Evolutionary conservation across 805 yeast species (phyloP), one percentile per base, ranked within the genome.

Genomic region (Zygoascus bituminiphila): DNA sequence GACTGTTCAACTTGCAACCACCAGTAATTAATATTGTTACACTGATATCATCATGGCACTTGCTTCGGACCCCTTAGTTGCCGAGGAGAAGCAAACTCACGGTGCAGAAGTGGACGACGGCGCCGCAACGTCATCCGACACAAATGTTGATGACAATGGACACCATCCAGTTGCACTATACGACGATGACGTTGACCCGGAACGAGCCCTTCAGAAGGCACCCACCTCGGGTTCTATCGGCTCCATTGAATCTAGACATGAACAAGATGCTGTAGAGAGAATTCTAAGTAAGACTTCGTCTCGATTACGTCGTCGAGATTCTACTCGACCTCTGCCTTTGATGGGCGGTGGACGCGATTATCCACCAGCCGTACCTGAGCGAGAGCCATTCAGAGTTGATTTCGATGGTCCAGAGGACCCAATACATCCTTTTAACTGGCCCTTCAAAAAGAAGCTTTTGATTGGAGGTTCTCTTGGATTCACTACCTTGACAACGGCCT

Each of bases 381-480:
- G 53, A 29, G 53, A 49, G 4, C 48, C 68, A 1, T 88, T 80
- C 61, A 72, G 77, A 9, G 95, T 88, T 6, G 73, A 82, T 3
- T 86, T 73, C 58, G 84, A 84, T 60, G 95, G 95, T 0, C 82
- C 83, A 1, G 71, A 79, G 44, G 96, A 88, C 62, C 94, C 95
- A 1, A 50, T 65, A 8, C 87, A 81, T 62, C 95, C 96, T 0
- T 82, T 80, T 61, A 88, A 88, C 62, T 87, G 89, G 91, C 62
- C 82, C 0, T 12, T 68, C 36, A 57, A 47, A 38, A 71, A 66
- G 50, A 83, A 81, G 58, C n/a, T 71, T 1, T 42, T 62, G 8
- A 64, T 71, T n/a, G 72, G 80, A 60, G 37, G 61, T 0, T 56
- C 70, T 8, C 64, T 80, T 40, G 81, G 81, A n/a, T 60, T 66